Conservation (phyloP, 2,329 filamentous ascomycete species). For the Rhinocladiella similis region DNA sequence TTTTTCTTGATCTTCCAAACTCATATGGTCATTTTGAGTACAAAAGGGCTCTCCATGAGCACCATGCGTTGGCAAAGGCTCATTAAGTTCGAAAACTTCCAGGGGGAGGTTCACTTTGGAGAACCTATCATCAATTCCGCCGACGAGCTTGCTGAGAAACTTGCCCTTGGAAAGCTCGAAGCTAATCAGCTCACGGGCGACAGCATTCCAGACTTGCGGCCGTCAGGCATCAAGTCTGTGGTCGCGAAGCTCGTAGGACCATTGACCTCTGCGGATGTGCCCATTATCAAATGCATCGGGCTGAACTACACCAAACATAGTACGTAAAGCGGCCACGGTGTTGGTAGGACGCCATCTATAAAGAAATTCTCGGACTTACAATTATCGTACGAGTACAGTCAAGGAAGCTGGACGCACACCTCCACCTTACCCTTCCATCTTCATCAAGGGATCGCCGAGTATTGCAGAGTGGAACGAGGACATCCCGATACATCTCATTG, state of each 20-base stretch:
- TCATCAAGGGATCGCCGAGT: conserved; percentile 41
- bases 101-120: neutral
- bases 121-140: neutral
- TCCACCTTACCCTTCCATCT: conserved; percentile 40
- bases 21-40: no score
- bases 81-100: neutral
- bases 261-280: conserved; percentile 20
- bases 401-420: conserved; percentile 41
- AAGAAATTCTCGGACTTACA: neutral
- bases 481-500: conserved; percentile 41
- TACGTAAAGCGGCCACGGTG: neutral
- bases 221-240: conserved; percentile 40
- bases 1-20: no score
- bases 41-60: neutral
- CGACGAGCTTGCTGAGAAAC: neutral
- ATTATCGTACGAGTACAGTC: no score
- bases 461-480: conserved; percentile 22
- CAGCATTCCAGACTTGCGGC: neutral
- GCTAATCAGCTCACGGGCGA: neutral
- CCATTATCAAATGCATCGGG: conserved; percentile 53
- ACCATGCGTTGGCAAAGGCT: neutral
- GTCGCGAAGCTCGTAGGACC: conserved; percentile 55
- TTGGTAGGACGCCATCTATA: neutral
- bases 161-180: neutral
- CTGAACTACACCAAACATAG: conserved; percentile 51